Conservation (phyloP, 371 early-diverging fungal genomes). For the Mucor circinelloides region DNA sequence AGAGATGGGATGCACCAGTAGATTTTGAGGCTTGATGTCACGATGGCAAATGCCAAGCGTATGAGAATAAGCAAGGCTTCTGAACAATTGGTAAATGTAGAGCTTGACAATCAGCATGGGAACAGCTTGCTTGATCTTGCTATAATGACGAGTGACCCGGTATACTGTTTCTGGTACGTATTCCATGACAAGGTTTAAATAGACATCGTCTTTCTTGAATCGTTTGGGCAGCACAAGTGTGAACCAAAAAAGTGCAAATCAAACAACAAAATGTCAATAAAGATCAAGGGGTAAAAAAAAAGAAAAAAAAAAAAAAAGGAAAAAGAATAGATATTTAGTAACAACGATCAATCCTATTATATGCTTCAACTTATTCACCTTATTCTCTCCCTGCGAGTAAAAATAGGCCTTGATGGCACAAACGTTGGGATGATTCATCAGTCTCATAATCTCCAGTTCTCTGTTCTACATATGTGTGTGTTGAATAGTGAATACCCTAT, state of each 20-base stretch:
- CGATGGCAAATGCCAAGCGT: slow-evolving; percentile 88
- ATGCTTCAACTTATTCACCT: slow-evolving; percentile 14
- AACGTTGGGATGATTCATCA: slow-evolving; percentile 78
- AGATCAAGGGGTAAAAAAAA: neutral
- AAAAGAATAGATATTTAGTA: neutral
- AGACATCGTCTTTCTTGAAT: slow-evolving; percentile 71
- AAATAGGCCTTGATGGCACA: slow-evolving; percentile 77
- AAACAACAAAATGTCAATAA: too few relatives aligned
- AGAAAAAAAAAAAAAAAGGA: neutral
- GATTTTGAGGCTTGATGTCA: slow-evolving; percentile 99
- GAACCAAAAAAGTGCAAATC: slow-evolving; percentile 1
- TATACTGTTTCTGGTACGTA: slow-evolving; percentile 87
- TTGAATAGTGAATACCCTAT: neutral
- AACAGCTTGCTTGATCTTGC: slow-evolving; percentile 85
- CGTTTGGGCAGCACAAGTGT: slow-evolving; percentile 2
- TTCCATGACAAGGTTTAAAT: slow-evolving; percentile 81
- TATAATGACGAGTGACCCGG: slow-evolving; percentile 73
- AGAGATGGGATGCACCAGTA: slow-evolving; percentile 86
- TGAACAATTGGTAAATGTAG: slow-evolving; percentile 95
- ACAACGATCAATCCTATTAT: neutral
- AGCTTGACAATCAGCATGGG: slow-evolving; percentile 91
- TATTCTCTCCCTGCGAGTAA: slow-evolving; percentile 65
- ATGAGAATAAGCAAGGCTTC: slow-evolving; percentile 96
- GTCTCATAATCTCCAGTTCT: slow-evolving; percentile 84
- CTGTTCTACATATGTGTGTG: slow-evolving; percentile 64